Conservation (phyloP, 2,329 filamentous ascomycete genomes). For the Aureobasidium zeae region DNA sequence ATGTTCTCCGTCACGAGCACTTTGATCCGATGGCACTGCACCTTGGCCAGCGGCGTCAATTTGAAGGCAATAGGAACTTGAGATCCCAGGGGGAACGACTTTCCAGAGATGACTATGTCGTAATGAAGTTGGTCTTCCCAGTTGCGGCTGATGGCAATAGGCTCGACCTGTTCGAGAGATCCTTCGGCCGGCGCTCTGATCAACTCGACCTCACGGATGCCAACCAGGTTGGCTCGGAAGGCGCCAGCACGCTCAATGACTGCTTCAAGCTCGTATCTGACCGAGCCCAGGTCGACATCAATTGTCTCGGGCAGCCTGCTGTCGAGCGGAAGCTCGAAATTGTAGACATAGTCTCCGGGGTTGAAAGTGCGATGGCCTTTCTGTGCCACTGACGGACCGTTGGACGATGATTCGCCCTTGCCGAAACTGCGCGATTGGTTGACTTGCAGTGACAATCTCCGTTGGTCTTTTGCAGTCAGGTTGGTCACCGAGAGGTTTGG, state of each 20-base stretch:
- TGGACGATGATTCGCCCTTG: constrained; percentile 58
- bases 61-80: constrained; percentile 92
- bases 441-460: constrained; percentile 68
- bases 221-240: constrained; percentile 80
- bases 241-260: constrained; percentile 77
- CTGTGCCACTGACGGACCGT: constrained; percentile 50
- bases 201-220: constrained; percentile 70
- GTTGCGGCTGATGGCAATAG: constrained; percentile 83
- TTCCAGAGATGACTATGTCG: constrained; percentile 91
- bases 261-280: constrained; percentile 81
- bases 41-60: constrained; percentile 82
- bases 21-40: constrained; percentile 86
- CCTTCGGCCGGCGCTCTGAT: constrained; percentile 80
- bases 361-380: constrained; percentile 83
- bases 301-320: constrained; percentile 74
- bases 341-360: constrained; percentile 63
- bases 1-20: constrained; percentile 84
- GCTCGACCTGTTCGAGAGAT: constrained; percentile 82
- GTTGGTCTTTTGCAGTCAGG: constrained; percentile 43
- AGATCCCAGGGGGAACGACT: constrained; percentile 81
- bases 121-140: constrained; percentile 96
- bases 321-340: constrained; percentile 77
- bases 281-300: constrained; percentile 73
- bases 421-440: constrained; percentile 77
- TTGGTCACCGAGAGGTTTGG: constrained; percentile 39